A percentile compares a stretch with the other conserved stretches of the same genome.
Evolutionary conservation across 768 basidiomycete genomes (phyloP).

Genomic region (Auriscalpium vulgare): DNA sequence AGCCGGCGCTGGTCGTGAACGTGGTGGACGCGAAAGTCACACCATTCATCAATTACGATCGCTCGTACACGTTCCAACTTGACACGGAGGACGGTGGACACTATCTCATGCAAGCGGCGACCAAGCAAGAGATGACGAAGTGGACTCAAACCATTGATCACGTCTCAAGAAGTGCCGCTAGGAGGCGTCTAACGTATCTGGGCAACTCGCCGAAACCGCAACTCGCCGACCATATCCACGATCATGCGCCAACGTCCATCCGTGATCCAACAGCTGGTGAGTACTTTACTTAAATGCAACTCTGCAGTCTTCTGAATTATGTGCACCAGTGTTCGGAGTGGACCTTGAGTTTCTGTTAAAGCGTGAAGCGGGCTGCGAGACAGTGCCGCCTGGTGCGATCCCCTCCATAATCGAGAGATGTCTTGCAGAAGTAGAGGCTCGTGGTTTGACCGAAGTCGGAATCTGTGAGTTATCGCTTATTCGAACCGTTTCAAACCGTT

Average conservation of each 20-base stretch:
- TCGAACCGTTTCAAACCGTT: neutral
- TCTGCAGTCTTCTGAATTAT: conserved; percentile 28
- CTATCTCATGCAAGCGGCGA: conserved; percentile 69
- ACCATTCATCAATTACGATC: conserved; percentile 69
- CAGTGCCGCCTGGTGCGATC: conserved; percentile 48
- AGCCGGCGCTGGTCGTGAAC: conserved; percentile 69
- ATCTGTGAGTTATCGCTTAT: conserved; percentile 50
- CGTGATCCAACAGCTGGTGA: conserved; percentile 71
- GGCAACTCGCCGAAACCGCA: conserved; percentile 70
- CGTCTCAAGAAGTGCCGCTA: conserved; percentile 65
- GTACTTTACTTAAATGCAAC: conserved; percentile 17
- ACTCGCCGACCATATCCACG: conserved; percentile 65
- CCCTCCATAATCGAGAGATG: conserved; percentile 62
- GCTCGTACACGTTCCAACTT: conserved; percentile 76
- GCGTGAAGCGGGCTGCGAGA: conserved; percentile 48
- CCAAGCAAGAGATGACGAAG: conserved; percentile 60
- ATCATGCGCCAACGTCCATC: conserved; percentile 46
- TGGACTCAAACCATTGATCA: conserved; percentile 74
- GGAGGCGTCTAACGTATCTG: conserved; percentile 74
- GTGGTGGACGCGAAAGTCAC: conserved; percentile 65
- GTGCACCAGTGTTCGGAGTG: conserved; percentile 49
- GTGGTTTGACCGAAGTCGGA: conserved; percentile 74
- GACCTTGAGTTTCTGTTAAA: conserved; percentile 61
- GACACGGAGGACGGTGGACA: conserved; percentile 85
- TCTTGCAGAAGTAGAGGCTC: conserved; percentile 60